phyloP scores from a whole-genome alignment of 768 basidiomycete genomes.

The Sporobolomyces pararoseus region DNA sequence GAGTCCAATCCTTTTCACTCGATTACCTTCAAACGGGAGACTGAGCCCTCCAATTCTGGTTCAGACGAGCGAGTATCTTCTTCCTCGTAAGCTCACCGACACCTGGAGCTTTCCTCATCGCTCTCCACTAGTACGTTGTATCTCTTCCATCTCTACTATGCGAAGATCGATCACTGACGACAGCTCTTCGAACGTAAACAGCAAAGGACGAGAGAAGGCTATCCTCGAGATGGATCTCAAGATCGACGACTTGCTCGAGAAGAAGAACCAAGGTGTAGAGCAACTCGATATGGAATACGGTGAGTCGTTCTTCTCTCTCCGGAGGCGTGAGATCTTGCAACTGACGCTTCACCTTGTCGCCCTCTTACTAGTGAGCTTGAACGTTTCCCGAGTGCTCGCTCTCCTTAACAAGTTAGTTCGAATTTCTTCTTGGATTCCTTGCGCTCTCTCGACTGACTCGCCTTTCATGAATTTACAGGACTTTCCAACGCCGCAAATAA shows the following conservation, averaged over 20 bases:
- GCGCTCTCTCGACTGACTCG: not conserved
- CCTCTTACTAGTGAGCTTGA: conserved; percentile 25
- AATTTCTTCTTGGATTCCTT: no score
- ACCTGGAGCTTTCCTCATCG: conserved; percentile 97
- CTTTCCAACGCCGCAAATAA: conserved; percentile 36
- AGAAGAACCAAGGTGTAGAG: conserved; percentile 99
- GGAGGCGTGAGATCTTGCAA: not conserved
- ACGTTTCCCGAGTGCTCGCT: conserved; percentile 32
- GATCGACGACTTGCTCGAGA: conserved; percentile 95
- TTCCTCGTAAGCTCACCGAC: conserved; percentile 98
- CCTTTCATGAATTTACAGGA: not conserved
- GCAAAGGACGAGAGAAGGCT: conserved; percentile 83
- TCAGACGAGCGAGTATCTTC: conserved; percentile 94
- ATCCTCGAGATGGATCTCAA: conserved; percentile 96
- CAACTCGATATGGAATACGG: conserved; percentile 95
- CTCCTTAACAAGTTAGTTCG: conserved; percentile 40
- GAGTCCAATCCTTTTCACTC: conserved; percentile 18
- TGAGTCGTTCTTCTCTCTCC: conserved; percentile 52
- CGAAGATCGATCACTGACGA: no score
- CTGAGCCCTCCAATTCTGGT: no score
- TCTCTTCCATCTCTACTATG: no score
- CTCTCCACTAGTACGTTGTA: conserved; percentile 78
- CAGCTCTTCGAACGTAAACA: not conserved
- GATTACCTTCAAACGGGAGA: no score
- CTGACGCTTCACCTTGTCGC: not conserved